Conservation (phyloP, 2,329 filamentous ascomycete genomes). For the Aspergillus brasiliensis region DNA sequence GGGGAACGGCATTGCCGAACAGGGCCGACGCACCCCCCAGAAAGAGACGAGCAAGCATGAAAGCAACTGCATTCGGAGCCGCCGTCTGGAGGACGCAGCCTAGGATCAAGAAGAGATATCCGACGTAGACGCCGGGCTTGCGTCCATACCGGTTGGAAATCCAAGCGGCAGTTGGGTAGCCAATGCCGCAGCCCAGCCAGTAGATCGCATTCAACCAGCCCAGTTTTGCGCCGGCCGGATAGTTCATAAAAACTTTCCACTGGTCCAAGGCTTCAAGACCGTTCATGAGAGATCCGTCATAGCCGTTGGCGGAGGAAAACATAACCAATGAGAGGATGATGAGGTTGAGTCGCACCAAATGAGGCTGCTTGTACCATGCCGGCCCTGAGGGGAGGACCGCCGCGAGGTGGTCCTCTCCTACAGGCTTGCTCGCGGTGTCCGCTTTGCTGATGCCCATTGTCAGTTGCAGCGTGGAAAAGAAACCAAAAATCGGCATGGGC, state of each 20-base stretch:
- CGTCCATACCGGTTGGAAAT: conserved; percentile 40
- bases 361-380: conserved; percentile 6
- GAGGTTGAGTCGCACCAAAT: conserved; percentile 8
- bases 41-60: conserved; percentile 41
- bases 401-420: background rate
- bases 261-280: conserved; percentile 35
- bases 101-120: conserved; percentile 35
- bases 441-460: background rate
- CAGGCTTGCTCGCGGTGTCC: background rate
- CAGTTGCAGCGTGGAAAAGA: background rate
- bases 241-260: conserved; percentile 36
- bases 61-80: conserved; percentile 27
- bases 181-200: conserved; percentile 32
- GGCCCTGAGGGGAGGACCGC: background rate
- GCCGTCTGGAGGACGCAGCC: conserved; percentile 34
- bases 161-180: conserved; percentile 32
- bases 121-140: conserved; percentile 33
- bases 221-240: conserved; percentile 30
- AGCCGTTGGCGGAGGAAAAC: conserved; percentile 16
- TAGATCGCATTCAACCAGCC: conserved; percentile 35
- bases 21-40: conserved; percentile 40
- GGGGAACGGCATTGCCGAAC: conserved; percentile 35
- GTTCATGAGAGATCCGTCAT: conserved; percentile 26
- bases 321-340: conserved; percentile 13
- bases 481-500: background rate